Percentiles rank a stretch among this genome's conserved stretches.
phyloP scores from a whole-genome alignment of 2,329 filamentous ascomycete species.

The Thielaviopsis ethacetica region DNA sequence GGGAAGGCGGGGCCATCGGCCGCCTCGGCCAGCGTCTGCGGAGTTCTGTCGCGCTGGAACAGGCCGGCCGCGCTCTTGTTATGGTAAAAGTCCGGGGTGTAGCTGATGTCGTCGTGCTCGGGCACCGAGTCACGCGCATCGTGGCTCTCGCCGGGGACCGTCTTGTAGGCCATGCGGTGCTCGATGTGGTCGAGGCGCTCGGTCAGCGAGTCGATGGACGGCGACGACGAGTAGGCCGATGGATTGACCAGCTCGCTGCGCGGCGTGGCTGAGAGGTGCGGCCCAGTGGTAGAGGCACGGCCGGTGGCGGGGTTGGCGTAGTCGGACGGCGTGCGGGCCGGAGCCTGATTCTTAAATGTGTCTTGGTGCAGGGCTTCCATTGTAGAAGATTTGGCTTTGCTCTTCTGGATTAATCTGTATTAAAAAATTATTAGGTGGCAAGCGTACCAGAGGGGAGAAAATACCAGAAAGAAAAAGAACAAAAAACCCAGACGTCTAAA shows the following conservation, averaged over 20 bases:
- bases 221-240: neutral
- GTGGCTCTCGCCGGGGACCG: neutral
- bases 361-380: conserved; percentile 10
- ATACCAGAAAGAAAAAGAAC: neutral
- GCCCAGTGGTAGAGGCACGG: too few relatives aligned
- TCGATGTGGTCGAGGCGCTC: conserved; percentile 4
- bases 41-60: neutral
- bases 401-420: too few relatives aligned
- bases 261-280: neutral
- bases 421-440: too few relatives aligned
- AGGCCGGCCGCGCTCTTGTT: neutral
- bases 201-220: neutral
- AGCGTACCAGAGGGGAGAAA: neutral
- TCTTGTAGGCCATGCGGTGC: conserved; percentile 1
- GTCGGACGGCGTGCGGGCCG: conserved; percentile 3
- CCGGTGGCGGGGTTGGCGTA: neutral
- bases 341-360: conserved; percentile 8
- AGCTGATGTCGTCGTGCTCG: neutral
- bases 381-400: too few relatives aligned
- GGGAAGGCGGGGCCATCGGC: neutral
- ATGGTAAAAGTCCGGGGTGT: neutral
- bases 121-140: neutral
- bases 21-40: neutral
- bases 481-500: neutral
- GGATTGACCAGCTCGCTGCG: conserved; percentile 4